A percentile compares a stretch with the other conserved stretches of the same genome.
These are phyloP conservation scores for Galerina marginata DNA, from an alignment of 768 basidiomycete species.

Conservation along the genomic window DNA sequence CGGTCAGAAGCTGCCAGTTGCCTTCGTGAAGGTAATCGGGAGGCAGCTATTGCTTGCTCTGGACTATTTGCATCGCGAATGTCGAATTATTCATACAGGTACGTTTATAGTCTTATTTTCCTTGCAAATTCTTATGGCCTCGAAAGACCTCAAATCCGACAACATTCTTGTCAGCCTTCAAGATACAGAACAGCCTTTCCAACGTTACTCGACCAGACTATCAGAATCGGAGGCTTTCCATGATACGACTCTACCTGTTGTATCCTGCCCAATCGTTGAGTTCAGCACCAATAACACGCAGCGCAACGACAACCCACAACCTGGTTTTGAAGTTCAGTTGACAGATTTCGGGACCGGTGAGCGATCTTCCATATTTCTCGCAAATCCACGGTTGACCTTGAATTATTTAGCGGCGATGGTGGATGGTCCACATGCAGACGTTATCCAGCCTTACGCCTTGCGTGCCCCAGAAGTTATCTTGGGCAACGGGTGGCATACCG, in stretches of 20 bases:
- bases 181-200: background rate
- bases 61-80: conserved; percentile 52
- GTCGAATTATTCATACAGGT: conserved; percentile 36
- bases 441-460: conserved; percentile 29
- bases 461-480: conserved; percentile 36
- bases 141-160: conserved; percentile 25
- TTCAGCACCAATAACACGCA: background rate
- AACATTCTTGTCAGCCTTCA: conserved; percentile 19
- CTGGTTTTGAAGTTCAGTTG: background rate
- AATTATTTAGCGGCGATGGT: conserved; percentile 8
- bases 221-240: background rate
- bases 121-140: background rate
- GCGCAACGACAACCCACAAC: background rate
- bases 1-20: conserved; percentile 12
- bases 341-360: conserved; percentile 9
- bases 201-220: background rate
- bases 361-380: background rate
- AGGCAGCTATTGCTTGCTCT: conserved; percentile 54
- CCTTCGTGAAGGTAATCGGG: conserved; percentile 8
- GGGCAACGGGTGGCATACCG: conserved; percentile 26
- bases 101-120: background rate
- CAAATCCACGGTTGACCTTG: background rate
- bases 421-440: conserved; percentile 12
- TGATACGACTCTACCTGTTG: background rate
- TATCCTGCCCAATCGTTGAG: background rate